phyloP scores from a whole-genome alignment of 306 rosid genomes.

The Luffa acutangula region DNA sequence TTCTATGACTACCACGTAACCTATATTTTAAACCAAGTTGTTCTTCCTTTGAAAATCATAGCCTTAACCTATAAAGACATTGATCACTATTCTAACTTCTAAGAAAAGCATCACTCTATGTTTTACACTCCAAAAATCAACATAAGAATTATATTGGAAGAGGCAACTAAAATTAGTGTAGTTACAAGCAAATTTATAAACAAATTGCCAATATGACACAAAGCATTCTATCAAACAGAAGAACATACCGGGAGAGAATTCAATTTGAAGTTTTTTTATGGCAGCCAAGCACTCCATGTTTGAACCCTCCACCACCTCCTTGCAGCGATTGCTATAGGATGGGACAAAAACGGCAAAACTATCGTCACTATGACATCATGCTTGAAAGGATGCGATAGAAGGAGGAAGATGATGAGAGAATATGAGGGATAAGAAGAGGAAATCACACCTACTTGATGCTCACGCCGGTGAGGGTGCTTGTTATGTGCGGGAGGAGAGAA shows the following conservation, averaged over 20 bases:
- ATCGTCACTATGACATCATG: conserved; percentile 21
- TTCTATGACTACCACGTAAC: too few relatives aligned
- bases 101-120: neutral
- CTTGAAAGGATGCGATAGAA: too few relatives aligned
- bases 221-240: neutral
- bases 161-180: neutral
- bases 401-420: too few relatives aligned
- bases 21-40: too few relatives aligned
- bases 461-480: too few relatives aligned
- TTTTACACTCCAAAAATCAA: neutral
- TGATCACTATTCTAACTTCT: too few relatives aligned
- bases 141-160: neutral
- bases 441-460: too few relatives aligned
- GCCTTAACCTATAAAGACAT: too few relatives aligned
- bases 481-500: too few relatives aligned
- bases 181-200: neutral
- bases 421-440: too few relatives aligned
- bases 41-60: too few relatives aligned
- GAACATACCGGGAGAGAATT: conserved; percentile 58
- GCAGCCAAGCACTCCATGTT: conserved; percentile 53
- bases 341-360: conserved; percentile 79
- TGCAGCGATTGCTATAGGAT: conserved; percentile 69
- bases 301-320: conserved; percentile 44
- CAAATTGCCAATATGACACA: neutral
- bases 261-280: conserved; percentile 55